Conservation (phyloP, 75 land plant species). For the Chamaecyparis obtusa region DNA sequence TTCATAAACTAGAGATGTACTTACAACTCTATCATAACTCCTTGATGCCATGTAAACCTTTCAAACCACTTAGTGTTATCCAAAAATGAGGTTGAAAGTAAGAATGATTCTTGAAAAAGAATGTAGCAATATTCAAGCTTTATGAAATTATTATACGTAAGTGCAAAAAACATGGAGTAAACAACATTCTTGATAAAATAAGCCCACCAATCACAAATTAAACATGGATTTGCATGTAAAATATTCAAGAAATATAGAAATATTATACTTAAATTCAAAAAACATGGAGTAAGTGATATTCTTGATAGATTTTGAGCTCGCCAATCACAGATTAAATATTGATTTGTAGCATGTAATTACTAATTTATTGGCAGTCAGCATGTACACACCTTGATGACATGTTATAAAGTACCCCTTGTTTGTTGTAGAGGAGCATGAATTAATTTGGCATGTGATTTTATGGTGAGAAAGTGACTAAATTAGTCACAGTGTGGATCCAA, state of each 20-base stretch:
- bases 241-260: not conserved
- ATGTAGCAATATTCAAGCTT: not conserved
- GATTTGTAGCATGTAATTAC: not conserved
- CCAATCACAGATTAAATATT: not conserved
- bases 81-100: not conserved
- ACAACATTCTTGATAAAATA: not conserved
- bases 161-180: not conserved
- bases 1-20: not conserved
- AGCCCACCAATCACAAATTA: not conserved
- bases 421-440: no score
- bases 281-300: not conserved
- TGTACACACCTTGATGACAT: no score
- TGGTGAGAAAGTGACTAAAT: no score
- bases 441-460: no score
- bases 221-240: not conserved
- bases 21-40: conserved; percentile 13
- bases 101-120: not conserved
- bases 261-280: not conserved
- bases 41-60: conserved; percentile 10
- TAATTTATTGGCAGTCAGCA: no score
- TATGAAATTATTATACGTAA: not conserved
- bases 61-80: not conserved
- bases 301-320: no score
- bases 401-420: no score
- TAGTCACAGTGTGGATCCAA: no score